These are phyloP conservation scores for Rhododendron vialii DNA, from an alignment of 148 eudicot genomes.

Conservation along the genomic window DNA sequence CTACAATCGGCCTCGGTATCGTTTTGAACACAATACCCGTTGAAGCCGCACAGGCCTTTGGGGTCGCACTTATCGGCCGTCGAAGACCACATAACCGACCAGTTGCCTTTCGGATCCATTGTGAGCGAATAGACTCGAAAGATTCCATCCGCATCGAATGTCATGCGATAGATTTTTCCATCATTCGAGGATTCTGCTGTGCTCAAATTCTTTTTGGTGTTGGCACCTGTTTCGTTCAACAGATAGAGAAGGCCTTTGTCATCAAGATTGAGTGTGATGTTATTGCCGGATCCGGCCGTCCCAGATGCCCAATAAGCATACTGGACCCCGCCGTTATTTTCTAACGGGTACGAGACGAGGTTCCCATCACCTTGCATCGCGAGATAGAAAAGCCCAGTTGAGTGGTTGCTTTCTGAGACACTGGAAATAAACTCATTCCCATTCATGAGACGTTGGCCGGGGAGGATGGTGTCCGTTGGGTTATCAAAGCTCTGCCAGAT, in stretches of 20 bases:
- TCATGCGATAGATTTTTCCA: neutral
- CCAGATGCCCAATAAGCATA: conserved; percentile 12
- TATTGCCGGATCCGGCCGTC: neutral
- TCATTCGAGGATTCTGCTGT: neutral
- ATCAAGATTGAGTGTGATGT: conserved; percentile 24
- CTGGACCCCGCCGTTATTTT: too few relatives aligned
- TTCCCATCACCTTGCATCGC: conserved; percentile 25
- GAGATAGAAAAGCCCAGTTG: conserved; percentile 21
- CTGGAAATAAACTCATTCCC: conserved; percentile 9
- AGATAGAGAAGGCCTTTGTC: conserved; percentile 22
- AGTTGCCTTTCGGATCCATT: neutral
- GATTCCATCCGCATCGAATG: conserved; percentile 16
- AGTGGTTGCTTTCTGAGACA: conserved; percentile 10
- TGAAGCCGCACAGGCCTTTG: conserved; percentile 30
- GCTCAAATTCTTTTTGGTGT: conserved; percentile 12
- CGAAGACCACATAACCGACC: conserved; percentile 19
- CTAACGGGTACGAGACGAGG: conserved; percentile 23
- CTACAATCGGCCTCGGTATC: conserved; percentile 10
- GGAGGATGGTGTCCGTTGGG: conserved; percentile 30
- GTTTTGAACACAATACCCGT: conserved; percentile 17
- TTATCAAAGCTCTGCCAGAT: conserved; percentile 34
- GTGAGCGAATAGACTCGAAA: conserved; percentile 18
- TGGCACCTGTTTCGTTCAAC: conserved; percentile 11
- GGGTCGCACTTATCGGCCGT: conserved; percentile 15
- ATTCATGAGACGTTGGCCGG: conserved; percentile 18